phyloP scores from a whole-genome alignment of 2,329 filamentous ascomycete genomes.

The Fusarium tanahbumbuense region DNA sequence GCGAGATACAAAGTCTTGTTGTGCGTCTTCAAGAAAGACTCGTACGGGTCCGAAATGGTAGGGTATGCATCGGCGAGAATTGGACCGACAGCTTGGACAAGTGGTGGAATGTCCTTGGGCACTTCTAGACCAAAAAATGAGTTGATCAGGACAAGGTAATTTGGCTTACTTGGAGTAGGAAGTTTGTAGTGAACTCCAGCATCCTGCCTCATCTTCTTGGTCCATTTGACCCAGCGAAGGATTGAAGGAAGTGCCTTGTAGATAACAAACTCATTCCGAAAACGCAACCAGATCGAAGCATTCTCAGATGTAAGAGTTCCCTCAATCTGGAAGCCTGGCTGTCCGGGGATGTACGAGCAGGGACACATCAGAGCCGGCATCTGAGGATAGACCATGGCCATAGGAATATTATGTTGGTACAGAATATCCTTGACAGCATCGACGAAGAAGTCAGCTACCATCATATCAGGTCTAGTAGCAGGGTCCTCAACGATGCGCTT shows the following conservation, averaged over 20 bases:
- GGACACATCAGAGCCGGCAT: conserved; percentile 54
- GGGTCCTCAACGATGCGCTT: conserved; percentile 24
- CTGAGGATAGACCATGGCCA: conserved; percentile 54
- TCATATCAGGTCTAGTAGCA: conserved; percentile 49
- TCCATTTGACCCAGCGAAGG: conserved; percentile 47
- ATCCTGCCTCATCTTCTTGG: conserved; percentile 47
- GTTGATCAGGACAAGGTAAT: conserved; percentile 56
- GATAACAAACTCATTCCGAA: conserved; percentile 51
- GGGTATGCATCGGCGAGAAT: conserved; percentile 50
- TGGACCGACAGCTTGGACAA: conserved; percentile 52
- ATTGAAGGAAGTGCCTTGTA: conserved; percentile 47
- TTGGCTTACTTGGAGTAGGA: conserved; percentile 50
- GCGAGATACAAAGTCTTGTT: conserved; percentile 51
- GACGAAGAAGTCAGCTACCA: conserved; percentile 56
- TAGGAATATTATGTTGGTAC: conserved; percentile 49
- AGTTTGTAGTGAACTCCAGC: conserved; percentile 47
- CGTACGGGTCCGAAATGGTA: conserved; percentile 41
- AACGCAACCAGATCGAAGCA: conserved; percentile 52
- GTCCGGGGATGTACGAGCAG: conserved; percentile 54
- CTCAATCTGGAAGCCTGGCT: conserved; percentile 55
- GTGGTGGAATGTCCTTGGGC: conserved; percentile 55
- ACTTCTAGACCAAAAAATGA: conserved; percentile 57
- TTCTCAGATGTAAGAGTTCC: conserved; percentile 51
- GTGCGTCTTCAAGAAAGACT: conserved; percentile 47
- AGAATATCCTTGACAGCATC: conserved; percentile 55